Evolutionary conservation across 1,139 yeast species (phyloP), one percentile per base, ranked within the genome.

Genomic region (Geotrichum candidum): DNA sequence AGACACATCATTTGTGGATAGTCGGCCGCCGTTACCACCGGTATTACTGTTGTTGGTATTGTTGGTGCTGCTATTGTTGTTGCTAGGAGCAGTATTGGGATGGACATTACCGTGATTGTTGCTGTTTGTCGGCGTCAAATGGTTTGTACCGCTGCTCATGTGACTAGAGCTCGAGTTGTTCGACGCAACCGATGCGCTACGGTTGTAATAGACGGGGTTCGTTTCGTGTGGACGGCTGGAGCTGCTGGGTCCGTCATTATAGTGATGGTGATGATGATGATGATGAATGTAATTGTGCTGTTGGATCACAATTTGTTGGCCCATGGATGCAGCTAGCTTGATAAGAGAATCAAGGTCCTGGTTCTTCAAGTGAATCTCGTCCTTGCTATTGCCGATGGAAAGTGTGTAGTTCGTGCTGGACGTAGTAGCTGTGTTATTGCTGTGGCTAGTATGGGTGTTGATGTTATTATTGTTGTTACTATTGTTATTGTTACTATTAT

Each of bases 331-430:
- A 23, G 58, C 58, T n/a, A 55, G 22, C n/a, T 55, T 46, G 3
- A 55, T 55, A 1, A 55, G 53, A 31, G 50, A 52, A 18, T 55
- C 52, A 3, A 55, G 35, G 57, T 87, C 89, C 69, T 88, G 90
- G 59, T 46, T 51, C n/a, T 55, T 55, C 29, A 48, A 5, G 33
- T 53, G 35, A n/a, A 57, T 22, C 23, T 57, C 51, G 25, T 45
- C 55, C 38, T 52, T 51, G 7, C 58, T 50, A 35, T 60, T 45
- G n/a, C 52, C 62, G 7, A 59, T 29, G 2, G 63, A 56, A 50
- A 61, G 58, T 10, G 63, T 60, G 51, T 60, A 62, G 46, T 56
- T 59, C 9, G 63, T 62, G 27, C 58, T 53, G 2, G 61, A 57
- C 1, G 56, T 29, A 5, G 60, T 62, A 3, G 61, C 45, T 1